Base-by-base conservation (phyloP, 257 asterid genomes). In the Galeopsis tetrahit region DNA sequence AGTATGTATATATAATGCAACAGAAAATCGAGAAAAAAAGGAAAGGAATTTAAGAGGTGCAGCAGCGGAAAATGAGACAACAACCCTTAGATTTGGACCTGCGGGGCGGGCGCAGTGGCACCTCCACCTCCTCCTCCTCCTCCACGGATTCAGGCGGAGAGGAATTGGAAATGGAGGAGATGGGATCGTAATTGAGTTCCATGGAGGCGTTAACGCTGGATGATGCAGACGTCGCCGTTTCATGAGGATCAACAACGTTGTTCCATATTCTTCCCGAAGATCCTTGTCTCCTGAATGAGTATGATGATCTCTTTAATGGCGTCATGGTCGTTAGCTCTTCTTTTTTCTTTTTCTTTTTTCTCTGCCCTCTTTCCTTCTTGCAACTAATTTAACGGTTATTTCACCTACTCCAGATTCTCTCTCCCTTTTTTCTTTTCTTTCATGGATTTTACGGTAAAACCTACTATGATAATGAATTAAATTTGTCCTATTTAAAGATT, bases 191-290 rank as follows among this genome's bases (percentile, higher is more conserved):
- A 55, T 46, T 15, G 63, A 80, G 56, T n/a, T 80, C 82, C 58
- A 55, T 62, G 68, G 81, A 68, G 7, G 5, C 67, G 15, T 70
- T 14, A 5, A 44, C 38, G 2, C 56, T 65, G 3, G 71, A 0
- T 2, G 75, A 7, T 3, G 71, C 44, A 0, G 78, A 63, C 3
- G 74, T 71, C 6, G 38, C 78, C 0, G 69, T 66, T 0, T 48
- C 15, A 2, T 66, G 71, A 66, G 6, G 11, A 5, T 32, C 64
- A 6, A 66, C 32, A 38, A 73, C 71, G 48, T 53, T 66, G 32
- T 79, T 83, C 96, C 96, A 91, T 79, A 85, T 83, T 71, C 77
- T 83, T 55, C 94, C 94, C 4, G 96, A 91, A 53, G 96, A 91
- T 63, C 97, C 97, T 40, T 91, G 96, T 74, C 97, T 77, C 49